Percentiles rank a stretch among this genome's conserved stretches.
phyloP scores from a whole-genome alignment of 768 basidiomycete genomes.

The Panellus pusillus region DNA sequence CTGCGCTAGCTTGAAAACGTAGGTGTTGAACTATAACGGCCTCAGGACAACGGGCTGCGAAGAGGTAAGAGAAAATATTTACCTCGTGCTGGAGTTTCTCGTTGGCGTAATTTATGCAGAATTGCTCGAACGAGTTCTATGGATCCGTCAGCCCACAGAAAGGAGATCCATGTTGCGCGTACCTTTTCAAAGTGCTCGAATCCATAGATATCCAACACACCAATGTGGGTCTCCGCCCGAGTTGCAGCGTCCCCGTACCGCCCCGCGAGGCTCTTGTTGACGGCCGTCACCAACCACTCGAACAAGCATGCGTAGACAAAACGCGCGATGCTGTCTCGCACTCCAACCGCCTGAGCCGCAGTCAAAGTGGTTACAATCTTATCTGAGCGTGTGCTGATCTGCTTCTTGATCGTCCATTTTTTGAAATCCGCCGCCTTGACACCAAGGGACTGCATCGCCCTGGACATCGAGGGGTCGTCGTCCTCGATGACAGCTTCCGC shows the following conservation, averaged over 20 bases:
- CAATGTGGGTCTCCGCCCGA: conserved; percentile 96
- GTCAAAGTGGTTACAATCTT: conserved; percentile 91
- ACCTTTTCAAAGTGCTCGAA: conserved; percentile 98
- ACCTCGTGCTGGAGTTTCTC: conserved; percentile 98
- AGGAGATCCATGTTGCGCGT: neutral
- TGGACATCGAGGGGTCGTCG: conserved; percentile 71
- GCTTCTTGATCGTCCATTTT: conserved; percentile 98
- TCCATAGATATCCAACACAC: conserved; percentile 96
- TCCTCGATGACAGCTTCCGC: conserved; percentile 85
- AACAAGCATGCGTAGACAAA: conserved; percentile 98
- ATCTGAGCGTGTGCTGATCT: conserved; percentile 90
- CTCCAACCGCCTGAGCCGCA: conserved; percentile 88
- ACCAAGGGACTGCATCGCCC: conserved; percentile 88
- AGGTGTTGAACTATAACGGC: conserved; percentile 84
- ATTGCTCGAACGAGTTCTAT: conserved; percentile 92
- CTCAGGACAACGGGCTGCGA: conserved; percentile 10
- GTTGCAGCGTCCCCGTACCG: conserved; percentile 89
- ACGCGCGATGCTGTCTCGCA: conserved; percentile 95
- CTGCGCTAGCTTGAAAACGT: conserved; percentile 98
- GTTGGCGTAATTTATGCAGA: conserved; percentile 99
- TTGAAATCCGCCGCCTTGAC: conserved; percentile 92
- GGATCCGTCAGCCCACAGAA: conserved; percentile 5
- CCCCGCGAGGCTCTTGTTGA: conserved; percentile 94
- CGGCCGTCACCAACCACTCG: conserved; percentile 96
- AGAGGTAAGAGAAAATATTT: conserved; percentile 13